phyloP scores from a whole-genome alignment of 768 basidiomycete species.

The Hortiboletus campestris region DNA sequence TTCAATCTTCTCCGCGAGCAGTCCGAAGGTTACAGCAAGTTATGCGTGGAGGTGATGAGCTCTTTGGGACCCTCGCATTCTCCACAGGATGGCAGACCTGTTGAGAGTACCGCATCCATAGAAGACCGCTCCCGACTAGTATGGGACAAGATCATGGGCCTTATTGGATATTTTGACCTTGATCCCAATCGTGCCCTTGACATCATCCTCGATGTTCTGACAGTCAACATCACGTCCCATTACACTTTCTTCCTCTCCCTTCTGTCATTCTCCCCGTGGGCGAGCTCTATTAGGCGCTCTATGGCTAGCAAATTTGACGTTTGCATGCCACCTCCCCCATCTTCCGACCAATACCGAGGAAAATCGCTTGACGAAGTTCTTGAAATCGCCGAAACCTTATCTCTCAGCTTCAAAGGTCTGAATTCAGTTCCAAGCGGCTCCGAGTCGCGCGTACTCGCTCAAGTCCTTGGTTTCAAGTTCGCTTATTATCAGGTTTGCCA shows the following conservation, averaged over 20 bases:
- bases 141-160: constrained; percentile 83
- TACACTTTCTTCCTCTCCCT: constrained; percentile 87
- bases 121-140: constrained; percentile 64
- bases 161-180: constrained; percentile 95
- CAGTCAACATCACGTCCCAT: constrained; percentile 76
- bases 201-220: constrained; percentile 88
- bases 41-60: constrained; percentile 79
- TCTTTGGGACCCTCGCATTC: constrained; percentile 76
- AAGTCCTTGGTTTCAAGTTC: constrained; percentile 98
- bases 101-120: constrained; percentile 55
- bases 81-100: constrained; percentile 59
- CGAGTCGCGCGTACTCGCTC: constrained; percentile 68
- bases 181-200: constrained; percentile 95
- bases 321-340: constrained; percentile 39
- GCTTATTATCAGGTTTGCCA: constrained; percentile 76
- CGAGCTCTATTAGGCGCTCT: constrained; percentile 43
- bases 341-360: constrained; percentile 45
- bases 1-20: constrained; percentile 97
- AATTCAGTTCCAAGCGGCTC: constrained; percentile 20
- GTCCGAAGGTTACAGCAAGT: constrained; percentile 95
- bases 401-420: constrained; percentile 4
- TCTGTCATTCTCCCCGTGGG: constrained; percentile 87
- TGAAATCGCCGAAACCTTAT: constrained; percentile 43
- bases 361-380: constrained; percentile 71
- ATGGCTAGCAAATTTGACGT: constrained; percentile 25